Evolutionary conservation across 116 monocot species (phyloP), one percentile per base, ranked within the genome.

Genomic region (Dioscorea cayenensis): DNA sequence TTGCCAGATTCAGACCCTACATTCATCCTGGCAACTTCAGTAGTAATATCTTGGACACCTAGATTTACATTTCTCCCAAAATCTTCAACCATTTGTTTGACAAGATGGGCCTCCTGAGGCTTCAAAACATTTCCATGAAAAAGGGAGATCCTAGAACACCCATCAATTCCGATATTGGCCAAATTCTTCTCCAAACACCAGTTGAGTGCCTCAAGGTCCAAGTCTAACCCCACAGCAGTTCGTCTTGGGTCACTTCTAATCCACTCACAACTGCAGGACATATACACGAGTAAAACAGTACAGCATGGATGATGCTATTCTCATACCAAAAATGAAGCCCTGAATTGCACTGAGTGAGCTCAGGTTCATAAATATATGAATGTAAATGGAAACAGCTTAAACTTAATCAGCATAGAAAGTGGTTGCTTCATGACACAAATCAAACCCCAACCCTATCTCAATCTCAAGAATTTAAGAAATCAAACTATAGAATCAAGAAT

Each of bases 111-210:
- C 35, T 84, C 75, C 0, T 67, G 62, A 58, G 94, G 99, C 23
- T 81, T 73, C 75, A 99, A 77, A 35, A 99, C 99, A 84, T 99
- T 87, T 36, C 99, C 99, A 76, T 99, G 99, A 67, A 89, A 91
- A 66, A 99, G 87, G 14, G 70, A 81, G 6, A 99, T 78, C 65
- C 94, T 82, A 59, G 99, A 94, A 78, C 68, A 85, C 13, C 75
- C 81, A 78, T 97, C 86, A 43, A 64, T 49, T 4, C 97, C 86
- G 67, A 83, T 70, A 68, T 90, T 90, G 63, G 28, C 71, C 60
- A 91, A 62, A 75, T 99, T 94, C 72, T 89, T 91, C 14, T 85
- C 85, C 7, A 89, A 78, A 76, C 91, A 94, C 94, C 94, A 99
- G 12, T 87, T 71, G 43, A 99, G 83, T 1, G 97, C 84, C 58